A percentile compares a stretch with the other conserved stretches of the same genome.
Conservation (phyloP, 305 asterid genomes). For the Lippia alba region DNA sequence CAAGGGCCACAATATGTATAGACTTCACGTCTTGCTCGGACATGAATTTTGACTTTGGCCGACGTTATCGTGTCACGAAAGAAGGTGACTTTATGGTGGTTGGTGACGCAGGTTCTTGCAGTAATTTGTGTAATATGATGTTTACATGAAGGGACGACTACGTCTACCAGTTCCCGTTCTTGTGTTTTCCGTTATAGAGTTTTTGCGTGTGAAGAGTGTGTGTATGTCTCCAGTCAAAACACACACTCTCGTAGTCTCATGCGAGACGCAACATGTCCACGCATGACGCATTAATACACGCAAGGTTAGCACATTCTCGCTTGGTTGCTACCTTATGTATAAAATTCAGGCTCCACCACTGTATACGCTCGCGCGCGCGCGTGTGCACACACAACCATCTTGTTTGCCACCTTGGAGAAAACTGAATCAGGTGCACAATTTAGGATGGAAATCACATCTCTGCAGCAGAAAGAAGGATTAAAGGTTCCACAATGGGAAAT, state of each 20-base stretch:
- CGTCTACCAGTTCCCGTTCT: too few relatives aligned
- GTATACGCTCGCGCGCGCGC: background rate
- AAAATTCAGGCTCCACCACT: background rate
- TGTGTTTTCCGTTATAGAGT: too few relatives aligned
- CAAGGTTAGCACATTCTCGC: too few relatives aligned
- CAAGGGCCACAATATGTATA: slow-evolving; percentile 15
- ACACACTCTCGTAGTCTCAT: too few relatives aligned
- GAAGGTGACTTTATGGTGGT: too few relatives aligned
- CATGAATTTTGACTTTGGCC: too few relatives aligned
- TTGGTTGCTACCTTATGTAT: too few relatives aligned
- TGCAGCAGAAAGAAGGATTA: slow-evolving; percentile 1
- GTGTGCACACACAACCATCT: background rate
- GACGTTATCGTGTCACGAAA: too few relatives aligned
- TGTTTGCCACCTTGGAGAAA: slow-evolving; percentile 3
- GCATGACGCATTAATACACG: too few relatives aligned
- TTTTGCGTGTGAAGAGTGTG: background rate
- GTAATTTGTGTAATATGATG: background rate
- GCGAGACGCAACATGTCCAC: too few relatives aligned
- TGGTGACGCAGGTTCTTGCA: background rate
- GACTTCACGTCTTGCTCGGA: too few relatives aligned
- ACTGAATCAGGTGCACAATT: slow-evolving; percentile 18
- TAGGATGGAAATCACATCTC: slow-evolving; percentile 30
- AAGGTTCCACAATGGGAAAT: slow-evolving; percentile 15
- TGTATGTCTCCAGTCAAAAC: background rate
- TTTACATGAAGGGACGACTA: too few relatives aligned